Evolutionary conservation across 305 asterid genomes (phyloP), one percentile per base, ranked within the genome.

Genomic region (Rubia occidens): DNA sequence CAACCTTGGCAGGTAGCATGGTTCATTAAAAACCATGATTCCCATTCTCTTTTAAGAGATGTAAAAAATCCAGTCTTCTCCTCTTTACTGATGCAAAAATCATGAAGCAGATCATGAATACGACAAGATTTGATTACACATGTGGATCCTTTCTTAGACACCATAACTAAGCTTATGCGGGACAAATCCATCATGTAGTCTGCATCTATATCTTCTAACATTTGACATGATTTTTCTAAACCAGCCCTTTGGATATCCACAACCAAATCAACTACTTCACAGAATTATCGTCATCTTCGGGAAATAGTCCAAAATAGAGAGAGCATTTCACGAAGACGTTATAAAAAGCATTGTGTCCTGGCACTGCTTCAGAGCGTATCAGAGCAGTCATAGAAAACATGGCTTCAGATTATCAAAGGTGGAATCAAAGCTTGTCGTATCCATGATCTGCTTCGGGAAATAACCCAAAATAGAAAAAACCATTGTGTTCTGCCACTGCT

Each of bases 271-370:
- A 62, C 67, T 4, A 3, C 26, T 8, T 40, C 1, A 40, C 24
- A 1, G 67, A 14, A 40, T 14, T 6, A 3, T 13, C 49, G 14
- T 2, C 11, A 14, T 62, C 45, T 35, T 39, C 49, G 6, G 67
- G 45, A 62, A 62, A 62, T n/a, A 40, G 7, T 4, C 49, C 67
- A 37, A 62, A 62, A 37, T 62, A 62, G 8, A 62, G 67, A 62
- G 37, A 62, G 49, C 67, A 32, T 6, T 13, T 35, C 67, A n/a
- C n/a, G n/a, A n/a, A n/a, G n/a, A n/a, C n/a, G n/a, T n/a, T n/a
- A n/a, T n/a, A n/a, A n/a, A n/a, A n/a, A n/a, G n/a, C 21, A 62
- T 17, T 35, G 67, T 62, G 0, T 17, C 2, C 8, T 14, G 0
- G 67, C 67, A n/a, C n/a, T n/a, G n/a, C n/a, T n/a, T n/a, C n/a